A percentile compares a stretch with the other conserved stretches of the same genome.
These are phyloP conservation scores for Piloderma croceum DNA, from an alignment of 768 basidiomycete species.

Conservation along the genomic window DNA sequence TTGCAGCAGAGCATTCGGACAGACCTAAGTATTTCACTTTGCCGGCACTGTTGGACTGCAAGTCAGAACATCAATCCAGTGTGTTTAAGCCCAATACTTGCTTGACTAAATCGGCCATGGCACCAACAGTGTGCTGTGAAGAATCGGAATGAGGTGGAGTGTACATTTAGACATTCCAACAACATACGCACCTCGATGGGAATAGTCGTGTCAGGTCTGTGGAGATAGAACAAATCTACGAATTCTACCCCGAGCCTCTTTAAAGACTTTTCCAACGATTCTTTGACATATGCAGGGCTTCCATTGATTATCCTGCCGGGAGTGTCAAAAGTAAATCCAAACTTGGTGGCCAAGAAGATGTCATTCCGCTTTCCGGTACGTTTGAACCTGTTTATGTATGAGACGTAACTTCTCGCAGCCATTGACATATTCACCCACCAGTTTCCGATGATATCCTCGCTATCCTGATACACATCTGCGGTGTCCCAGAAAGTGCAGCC, in stretches of 20 bases:
- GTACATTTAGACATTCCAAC: background rate
- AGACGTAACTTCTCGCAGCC: constrained; percentile 2
- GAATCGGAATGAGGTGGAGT: constrained; percentile 1
- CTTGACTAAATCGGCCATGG: constrained; percentile 34
- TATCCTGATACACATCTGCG: constrained; percentile 37
- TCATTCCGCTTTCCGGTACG: constrained; percentile 38
- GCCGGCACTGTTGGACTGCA: constrained; percentile 27
- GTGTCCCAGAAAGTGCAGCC: constrained; percentile 47
- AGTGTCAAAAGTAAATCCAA: constrained; percentile 28
- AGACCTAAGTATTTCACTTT: constrained; percentile 48
- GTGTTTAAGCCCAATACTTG: constrained; percentile 21
- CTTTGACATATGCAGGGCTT: constrained; percentile 32
- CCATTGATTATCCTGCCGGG: constrained; percentile 19
- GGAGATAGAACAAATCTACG: constrained; percentile 37
- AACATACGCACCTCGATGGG: constrained; percentile 23
- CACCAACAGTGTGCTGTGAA: constrained; percentile 26
- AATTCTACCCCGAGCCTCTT: constrained; percentile 27
- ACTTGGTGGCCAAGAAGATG: constrained; percentile 55
- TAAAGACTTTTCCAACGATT: constrained; percentile 30
- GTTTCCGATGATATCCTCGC: constrained; percentile 41
- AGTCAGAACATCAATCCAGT: constrained; percentile 1
- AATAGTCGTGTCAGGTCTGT: constrained; percentile 24
- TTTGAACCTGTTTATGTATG: constrained; percentile 33
- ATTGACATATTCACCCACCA: constrained; percentile 23
- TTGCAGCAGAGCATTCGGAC: constrained; percentile 40